These are phyloP conservation scores for Rhytidhysteron rufulum DNA, from an alignment of 2,329 filamentous ascomycete genomes.

Conservation along the genomic window DNA sequence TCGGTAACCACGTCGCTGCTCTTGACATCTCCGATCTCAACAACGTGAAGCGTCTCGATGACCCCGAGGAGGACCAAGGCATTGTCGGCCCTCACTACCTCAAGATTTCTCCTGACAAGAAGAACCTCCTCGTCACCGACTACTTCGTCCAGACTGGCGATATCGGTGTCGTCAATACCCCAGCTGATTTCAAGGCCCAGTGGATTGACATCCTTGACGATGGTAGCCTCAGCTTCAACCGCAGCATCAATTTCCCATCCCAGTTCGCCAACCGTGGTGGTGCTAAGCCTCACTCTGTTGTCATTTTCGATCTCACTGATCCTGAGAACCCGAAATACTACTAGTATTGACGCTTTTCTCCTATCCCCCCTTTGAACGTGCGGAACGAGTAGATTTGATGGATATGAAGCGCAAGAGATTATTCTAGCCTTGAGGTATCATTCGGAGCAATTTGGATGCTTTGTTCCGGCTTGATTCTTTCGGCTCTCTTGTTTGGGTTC, in stretches of 20 bases:
- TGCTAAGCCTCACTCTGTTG: constrained; percentile 54
- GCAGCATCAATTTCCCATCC: constrained; percentile 54
- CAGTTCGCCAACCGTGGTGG: constrained; percentile 55
- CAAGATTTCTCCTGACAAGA: constrained; percentile 62
- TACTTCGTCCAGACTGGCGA: constrained; percentile 63
- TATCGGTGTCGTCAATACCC: constrained; percentile 59
- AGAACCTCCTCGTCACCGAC: constrained; percentile 61
- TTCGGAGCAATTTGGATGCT: no score
- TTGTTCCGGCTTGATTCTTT: no score
- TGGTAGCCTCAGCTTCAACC: constrained; percentile 57
- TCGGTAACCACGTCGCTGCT: constrained; percentile 59
- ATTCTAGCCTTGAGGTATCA: no score
- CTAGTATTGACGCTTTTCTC: no score
- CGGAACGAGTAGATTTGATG: no score
- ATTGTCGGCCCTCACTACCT: constrained; percentile 61
- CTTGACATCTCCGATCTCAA: constrained; percentile 60
- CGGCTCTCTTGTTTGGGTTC: no score
- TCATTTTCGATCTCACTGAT: constrained; percentile 56
- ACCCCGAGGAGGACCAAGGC: constrained; percentile 56
- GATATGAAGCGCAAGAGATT: no score
- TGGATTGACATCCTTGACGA: constrained; percentile 58
- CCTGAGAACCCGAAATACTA: constrained; percentile 51
- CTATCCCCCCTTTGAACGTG: no score
- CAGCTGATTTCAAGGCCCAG: constrained; percentile 59
- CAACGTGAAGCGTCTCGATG: constrained; percentile 58